A percentile compares a stretch with the other conserved stretches of the same genome.
phyloP scores from a whole-genome alignment of 345 rosid genomes.

The Pistacia atlantica region DNA sequence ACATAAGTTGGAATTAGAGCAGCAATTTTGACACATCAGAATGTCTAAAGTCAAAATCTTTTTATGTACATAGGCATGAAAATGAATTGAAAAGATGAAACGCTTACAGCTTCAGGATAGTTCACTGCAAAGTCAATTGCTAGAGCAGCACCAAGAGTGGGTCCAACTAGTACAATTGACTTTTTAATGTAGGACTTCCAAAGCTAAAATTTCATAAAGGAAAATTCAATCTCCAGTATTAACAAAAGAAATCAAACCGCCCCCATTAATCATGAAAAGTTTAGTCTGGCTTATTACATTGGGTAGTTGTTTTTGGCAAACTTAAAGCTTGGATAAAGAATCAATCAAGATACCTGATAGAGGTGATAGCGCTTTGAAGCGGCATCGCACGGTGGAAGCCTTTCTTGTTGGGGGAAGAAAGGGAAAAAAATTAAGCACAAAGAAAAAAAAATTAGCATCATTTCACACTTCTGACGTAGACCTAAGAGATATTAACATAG shows the following conservation, averaged over 20 bases:
- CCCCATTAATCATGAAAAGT: too few species aligned
- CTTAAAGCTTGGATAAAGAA: too few species aligned
- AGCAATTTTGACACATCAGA: too few species aligned
- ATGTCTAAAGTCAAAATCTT: too few species aligned
- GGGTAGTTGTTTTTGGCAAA: too few species aligned
- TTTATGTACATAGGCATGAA: too few species aligned
- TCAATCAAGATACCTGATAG: constrained; percentile 47
- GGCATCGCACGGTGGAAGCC: constrained; percentile 64
- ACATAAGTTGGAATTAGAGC: too few species aligned
- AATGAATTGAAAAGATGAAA: too few species aligned
- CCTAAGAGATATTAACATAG: background rate
- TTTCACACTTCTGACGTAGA: background rate
- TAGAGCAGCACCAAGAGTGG: too few species aligned
- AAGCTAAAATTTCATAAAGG: constrained; percentile 35
- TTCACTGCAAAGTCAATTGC: too few species aligned
- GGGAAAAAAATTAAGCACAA: background rate
- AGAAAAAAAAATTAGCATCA: background rate
- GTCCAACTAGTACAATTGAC: constrained; percentile 76
- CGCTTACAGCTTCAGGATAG: too few species aligned
- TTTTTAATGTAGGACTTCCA: constrained; percentile 80
- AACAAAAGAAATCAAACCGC: background rate
- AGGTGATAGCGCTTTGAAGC: constrained; percentile 70
- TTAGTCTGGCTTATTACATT: too few species aligned
- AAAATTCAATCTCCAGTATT: background rate
- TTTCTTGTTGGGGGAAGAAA: constrained; percentile 35